Conservation (phyloP, 768 basidiomycete species). For the Rossbeevera mucosa region DNA sequence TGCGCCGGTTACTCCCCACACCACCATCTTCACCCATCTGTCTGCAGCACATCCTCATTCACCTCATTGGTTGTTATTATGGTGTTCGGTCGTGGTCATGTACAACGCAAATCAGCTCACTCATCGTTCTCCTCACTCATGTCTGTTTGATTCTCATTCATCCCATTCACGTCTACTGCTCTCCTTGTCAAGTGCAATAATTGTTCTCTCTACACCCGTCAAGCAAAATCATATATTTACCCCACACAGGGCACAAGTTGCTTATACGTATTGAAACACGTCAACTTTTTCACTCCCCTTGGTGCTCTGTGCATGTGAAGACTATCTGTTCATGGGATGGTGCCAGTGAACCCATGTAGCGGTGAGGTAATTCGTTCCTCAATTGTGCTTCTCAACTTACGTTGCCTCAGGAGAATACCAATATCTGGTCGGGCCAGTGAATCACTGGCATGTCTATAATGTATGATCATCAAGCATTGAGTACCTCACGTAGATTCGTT, state of each 20-base stretch:
- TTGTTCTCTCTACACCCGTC: constrained; percentile 22
- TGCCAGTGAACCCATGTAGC: neutral
- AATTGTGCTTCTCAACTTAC: neutral
- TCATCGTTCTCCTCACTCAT: constrained; percentile 26
- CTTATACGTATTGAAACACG: constrained; percentile 21
- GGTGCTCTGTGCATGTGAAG: constrained; percentile 12
- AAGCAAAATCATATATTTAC: constrained; percentile 31
- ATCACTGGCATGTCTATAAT: neutral
- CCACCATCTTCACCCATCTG: constrained; percentile 23
- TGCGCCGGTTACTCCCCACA: constrained; percentile 18
- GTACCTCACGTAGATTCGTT: constrained; percentile 8
- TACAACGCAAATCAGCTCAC: constrained; percentile 33
- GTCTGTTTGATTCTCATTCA: constrained; percentile 26
- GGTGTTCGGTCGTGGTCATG: constrained; percentile 35
- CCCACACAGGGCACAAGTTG: constrained; percentile 15
- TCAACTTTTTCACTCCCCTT: constrained; percentile 10
- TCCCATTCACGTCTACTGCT: constrained; percentile 17
- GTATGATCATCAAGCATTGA: constrained; percentile 8
- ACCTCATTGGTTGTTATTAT: constrained; percentile 33
- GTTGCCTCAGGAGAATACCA: neutral
- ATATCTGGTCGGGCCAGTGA: no score
- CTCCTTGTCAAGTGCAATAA: constrained; percentile 29
- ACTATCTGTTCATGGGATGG: neutral
- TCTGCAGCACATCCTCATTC: constrained; percentile 19
- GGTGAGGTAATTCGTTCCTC: constrained; percentile 10